These are phyloP conservation scores for Creolimax fragrantissima DNA, from an alignment of 78 protist genomes.

Conservation along the genomic window DNA sequence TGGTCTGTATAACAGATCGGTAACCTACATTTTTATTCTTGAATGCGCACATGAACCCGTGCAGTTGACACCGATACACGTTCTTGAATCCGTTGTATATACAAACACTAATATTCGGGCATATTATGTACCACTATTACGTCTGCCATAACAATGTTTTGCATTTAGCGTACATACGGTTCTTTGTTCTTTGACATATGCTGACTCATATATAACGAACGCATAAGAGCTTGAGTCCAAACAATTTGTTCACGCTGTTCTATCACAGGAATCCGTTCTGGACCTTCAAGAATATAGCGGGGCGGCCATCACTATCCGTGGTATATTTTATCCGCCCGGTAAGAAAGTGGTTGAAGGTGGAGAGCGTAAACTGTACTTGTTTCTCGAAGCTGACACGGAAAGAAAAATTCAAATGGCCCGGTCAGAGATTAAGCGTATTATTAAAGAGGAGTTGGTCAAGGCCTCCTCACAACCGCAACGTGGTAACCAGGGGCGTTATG, in stretches of 20 bases:
- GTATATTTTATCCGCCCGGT: not conserved
- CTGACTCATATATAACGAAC: too few relatives aligned
- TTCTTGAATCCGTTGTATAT: too few relatives aligned
- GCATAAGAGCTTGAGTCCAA: too few relatives aligned
- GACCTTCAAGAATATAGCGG: not conserved
- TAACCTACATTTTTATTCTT: too few relatives aligned
- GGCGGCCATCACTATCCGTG: slow-evolving; percentile 17
- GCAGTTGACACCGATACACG: too few relatives aligned
- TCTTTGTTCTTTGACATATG: too few relatives aligned
- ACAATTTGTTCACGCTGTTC: not conserved
- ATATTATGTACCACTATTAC: too few relatives aligned
- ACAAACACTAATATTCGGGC: too few relatives aligned
- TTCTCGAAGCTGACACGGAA: not conserved
- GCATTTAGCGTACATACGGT: too few relatives aligned
- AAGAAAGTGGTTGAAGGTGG: not conserved
- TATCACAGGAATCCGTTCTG: not conserved
- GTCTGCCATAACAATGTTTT: too few relatives aligned
- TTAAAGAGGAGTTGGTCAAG: not conserved
- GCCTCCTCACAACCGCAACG: not conserved
- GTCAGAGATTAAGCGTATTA: not conserved
- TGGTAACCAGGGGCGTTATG: not conserved
- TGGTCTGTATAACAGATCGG: too few relatives aligned
- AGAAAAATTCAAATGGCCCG: not conserved
- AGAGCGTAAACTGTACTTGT: not conserved
- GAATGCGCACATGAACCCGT: too few relatives aligned